Conservation (phyloP, 2,329 filamentous ascomycete genomes). For the Aureobasidium mangrovei region DNA sequence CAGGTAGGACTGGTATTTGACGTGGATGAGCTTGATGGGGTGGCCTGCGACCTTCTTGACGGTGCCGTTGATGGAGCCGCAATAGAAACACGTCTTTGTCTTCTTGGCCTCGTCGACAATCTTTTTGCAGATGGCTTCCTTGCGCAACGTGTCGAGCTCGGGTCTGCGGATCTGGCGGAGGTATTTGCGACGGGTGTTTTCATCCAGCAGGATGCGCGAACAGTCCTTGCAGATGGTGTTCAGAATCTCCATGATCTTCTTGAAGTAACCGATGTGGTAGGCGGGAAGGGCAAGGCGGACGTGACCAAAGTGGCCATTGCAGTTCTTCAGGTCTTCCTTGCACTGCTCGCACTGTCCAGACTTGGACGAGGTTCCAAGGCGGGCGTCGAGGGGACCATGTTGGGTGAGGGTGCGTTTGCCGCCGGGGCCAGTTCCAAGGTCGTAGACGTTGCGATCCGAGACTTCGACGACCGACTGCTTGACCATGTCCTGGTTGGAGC, state of each 20-base stretch:
- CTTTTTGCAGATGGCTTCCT: conserved; percentile 74
- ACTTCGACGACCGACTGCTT: conserved; percentile 93
- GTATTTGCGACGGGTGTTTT: conserved; percentile 66
- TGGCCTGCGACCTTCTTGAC: conserved; percentile 76
- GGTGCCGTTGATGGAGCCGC: conserved; percentile 74
- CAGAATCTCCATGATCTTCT: conserved; percentile 82
- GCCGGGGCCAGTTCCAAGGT: conserved; percentile 51
- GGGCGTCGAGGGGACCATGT: conserved; percentile 80
- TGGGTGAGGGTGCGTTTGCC: conserved; percentile 61
- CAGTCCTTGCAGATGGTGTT: conserved; percentile 96
- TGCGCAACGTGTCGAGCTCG: conserved; percentile 76
- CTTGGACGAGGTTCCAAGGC: conserved; percentile 85
- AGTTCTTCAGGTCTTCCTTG: conserved; percentile 68
- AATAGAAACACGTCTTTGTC: conserved; percentile 71
- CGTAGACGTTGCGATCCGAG: conserved; percentile 88
- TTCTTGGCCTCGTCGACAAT: conserved; percentile 89
- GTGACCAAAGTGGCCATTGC: conserved; percentile 92
- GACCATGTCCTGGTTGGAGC: conserved; percentile 87
- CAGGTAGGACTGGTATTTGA: conserved; percentile 84
- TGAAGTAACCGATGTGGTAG: conserved; percentile 94
- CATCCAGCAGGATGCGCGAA: conserved; percentile 70
- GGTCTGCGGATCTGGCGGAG: conserved; percentile 74
- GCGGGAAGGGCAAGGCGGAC: conserved; percentile 82
- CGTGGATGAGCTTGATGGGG: conserved; percentile 88
- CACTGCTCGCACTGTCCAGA: conserved; percentile 72